These are phyloP conservation scores for Hymenoscyphus infarciens DNA, from an alignment of 2,329 filamentous ascomycete species.

Conservation along the genomic window DNA sequence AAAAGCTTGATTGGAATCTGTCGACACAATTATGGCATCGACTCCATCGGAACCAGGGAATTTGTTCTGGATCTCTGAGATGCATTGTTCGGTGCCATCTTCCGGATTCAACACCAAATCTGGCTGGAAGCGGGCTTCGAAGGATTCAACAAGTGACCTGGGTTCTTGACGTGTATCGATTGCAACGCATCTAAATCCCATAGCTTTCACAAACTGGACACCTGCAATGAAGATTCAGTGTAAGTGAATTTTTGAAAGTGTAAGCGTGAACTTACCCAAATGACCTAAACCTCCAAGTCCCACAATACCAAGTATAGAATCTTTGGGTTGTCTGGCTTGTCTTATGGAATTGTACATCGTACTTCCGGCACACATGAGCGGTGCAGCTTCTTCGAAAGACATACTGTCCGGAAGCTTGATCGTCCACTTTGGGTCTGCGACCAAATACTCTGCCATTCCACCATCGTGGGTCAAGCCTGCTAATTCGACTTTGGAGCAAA, in stretches of 20 bases:
- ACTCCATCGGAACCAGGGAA: neutral
- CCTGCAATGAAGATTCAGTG: too few species aligned
- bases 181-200: too few species aligned
- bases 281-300: too few species aligned
- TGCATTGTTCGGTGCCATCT: too few species aligned
- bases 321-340: neutral
- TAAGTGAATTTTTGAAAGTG: neutral
- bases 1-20: neutral
- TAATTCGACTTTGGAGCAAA: neutral
- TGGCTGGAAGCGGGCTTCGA: too few species aligned
- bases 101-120: too few species aligned
- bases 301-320: conserved; percentile 42
- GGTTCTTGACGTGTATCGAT: too few species aligned
- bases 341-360: conserved; percentile 2
- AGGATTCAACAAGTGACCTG: too few species aligned
- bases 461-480: conserved; percentile 8
- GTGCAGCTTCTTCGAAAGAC: conserved; percentile 11
- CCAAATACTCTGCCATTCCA: conserved; percentile 8
- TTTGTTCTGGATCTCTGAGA: too few species aligned
- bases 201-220: too few species aligned
- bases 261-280: neutral
- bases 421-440: conserved; percentile 5
- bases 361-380: conserved; percentile 11
- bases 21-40: neutral
- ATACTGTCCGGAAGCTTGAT: conserved; percentile 2